phyloP scores from a whole-genome alignment of 2,329 filamentous ascomycete genomes.

The Boeremia lycopersici region DNA sequence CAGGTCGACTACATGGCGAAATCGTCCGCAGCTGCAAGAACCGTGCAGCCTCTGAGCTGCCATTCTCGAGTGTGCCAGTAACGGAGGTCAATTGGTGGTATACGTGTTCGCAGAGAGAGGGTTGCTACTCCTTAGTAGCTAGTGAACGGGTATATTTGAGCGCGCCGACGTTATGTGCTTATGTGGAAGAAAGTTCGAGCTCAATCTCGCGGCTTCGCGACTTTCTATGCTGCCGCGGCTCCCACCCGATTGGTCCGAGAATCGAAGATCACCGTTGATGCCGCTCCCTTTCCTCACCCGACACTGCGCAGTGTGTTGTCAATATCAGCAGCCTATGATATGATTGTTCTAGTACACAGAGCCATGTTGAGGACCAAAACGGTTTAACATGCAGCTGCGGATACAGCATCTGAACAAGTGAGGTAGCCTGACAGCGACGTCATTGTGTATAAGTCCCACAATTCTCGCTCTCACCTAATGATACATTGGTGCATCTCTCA shows the following conservation, averaged over 20 bases:
- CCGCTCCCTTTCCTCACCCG: neutral
- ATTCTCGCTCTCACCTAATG: no score
- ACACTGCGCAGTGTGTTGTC: neutral
- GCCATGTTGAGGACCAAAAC: neutral
- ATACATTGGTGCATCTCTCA: no score
- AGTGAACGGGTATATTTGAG: constrained; percentile 12
- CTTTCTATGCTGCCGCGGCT: constrained; percentile 2
- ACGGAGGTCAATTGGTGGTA: neutral
- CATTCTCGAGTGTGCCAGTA: constrained; percentile 19
- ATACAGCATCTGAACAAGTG: no score
- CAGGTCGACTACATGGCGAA: constrained; percentile 76
- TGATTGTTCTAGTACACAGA: neutral
- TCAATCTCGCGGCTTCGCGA: constrained; percentile 9
- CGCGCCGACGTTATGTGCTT: constrained; percentile 1
- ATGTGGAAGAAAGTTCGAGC: constrained; percentile 16
- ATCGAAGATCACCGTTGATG: constrained; percentile 9
- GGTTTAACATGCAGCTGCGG: no score
- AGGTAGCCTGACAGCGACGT: no score
- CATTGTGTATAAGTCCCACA: no score
- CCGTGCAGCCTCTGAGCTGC: constrained; percentile 66
- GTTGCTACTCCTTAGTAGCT: neutral
- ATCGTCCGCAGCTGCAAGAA: constrained; percentile 84
- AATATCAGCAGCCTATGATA: neutral
- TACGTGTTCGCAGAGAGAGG: neutral
- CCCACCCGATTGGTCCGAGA: constrained; percentile 3